Evolutionary conservation across 352 stramenopile species (phyloP).

Genomic region (Pythium myriotylum): DNA sequence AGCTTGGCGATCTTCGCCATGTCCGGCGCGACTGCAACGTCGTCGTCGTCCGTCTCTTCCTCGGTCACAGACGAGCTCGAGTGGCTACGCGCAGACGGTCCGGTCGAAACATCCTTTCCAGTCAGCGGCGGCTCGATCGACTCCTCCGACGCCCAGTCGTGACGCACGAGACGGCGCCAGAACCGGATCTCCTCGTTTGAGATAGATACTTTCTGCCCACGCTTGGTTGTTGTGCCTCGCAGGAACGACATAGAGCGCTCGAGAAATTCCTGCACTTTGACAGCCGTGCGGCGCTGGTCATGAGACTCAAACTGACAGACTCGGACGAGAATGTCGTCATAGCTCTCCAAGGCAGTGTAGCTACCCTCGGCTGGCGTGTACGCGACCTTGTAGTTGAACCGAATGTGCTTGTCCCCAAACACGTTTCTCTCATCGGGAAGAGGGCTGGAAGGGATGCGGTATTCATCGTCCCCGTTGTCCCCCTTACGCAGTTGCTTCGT

Average conservation of each 20-base stretch:
- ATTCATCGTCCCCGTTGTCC: slow-evolving; percentile 20
- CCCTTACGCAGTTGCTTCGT: slow-evolving; percentile 22
- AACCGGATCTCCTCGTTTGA: slow-evolving; percentile 84
- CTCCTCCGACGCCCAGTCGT: slow-evolving; percentile 69
- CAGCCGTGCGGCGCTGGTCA: slow-evolving; percentile 67
- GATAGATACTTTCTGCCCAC: slow-evolving; percentile 72
- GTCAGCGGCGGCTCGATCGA: slow-evolving; percentile 27
- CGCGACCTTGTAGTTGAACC: slow-evolving; percentile 38
- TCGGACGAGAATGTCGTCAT: slow-evolving; percentile 75
- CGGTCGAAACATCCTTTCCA: slow-evolving; percentile 14
- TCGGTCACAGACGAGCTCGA: slow-evolving; percentile 53
- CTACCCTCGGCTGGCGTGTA: slow-evolving; percentile 36
- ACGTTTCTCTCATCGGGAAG: slow-evolving; percentile 47
- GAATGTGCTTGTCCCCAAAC: slow-evolving; percentile 51
- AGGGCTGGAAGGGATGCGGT: slow-evolving; percentile 34
- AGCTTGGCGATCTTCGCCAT: slow-evolving; percentile 30
- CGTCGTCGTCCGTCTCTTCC: slow-evolving; percentile 39
- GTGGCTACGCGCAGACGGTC: slow-evolving; percentile 38
- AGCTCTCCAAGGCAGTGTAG: slow-evolving; percentile 68
- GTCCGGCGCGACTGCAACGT: slow-evolving; percentile 24
- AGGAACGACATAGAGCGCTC: slow-evolving; percentile 75
- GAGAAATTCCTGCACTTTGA: slow-evolving; percentile 79
- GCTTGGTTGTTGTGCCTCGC: slow-evolving; percentile 64
- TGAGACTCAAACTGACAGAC: slow-evolving; percentile 68
- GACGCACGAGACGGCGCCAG: slow-evolving; percentile 69